Evolutionary conservation across 495 filamentous ascomycete species (phyloP).

Genomic region (Penicillium simplicissimum): DNA sequence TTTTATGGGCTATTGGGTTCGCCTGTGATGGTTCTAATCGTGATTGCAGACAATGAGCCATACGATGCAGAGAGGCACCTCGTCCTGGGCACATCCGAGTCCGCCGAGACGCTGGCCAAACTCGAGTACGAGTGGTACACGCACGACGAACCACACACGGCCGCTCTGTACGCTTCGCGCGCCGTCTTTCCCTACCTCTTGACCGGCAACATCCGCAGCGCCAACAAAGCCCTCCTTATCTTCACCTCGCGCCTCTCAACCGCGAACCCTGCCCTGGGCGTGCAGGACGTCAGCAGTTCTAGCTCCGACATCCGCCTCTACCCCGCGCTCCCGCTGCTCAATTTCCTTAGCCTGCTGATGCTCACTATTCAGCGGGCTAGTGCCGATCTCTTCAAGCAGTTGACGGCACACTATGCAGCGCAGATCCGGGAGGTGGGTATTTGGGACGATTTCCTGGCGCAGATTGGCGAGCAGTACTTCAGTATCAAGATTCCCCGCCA

Average conservation of each 20-base stretch:
- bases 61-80: slow-evolving; percentile 94
- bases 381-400: slow-evolving; percentile 76
- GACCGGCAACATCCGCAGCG: slow-evolving; percentile 84
- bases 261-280: slow-evolving; percentile 65
- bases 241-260: slow-evolving; percentile 74
- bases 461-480: slow-evolving; percentile 96
- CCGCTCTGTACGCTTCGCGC: slow-evolving; percentile 84
- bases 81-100: slow-evolving; percentile 84
- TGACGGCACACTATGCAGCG: slow-evolving; percentile 76
- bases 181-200: slow-evolving; percentile 92
- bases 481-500: slow-evolving; percentile 86
- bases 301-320: slow-evolving; percentile 77
- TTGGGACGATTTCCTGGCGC: slow-evolving; percentile 84
- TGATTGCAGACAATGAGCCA: slow-evolving; percentile 67
- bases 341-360: slow-evolving; percentile 84
- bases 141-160: slow-evolving; percentile 82
- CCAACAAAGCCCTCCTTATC: slow-evolving; percentile 74
- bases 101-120: slow-evolving; percentile 71
- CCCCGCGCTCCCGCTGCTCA: slow-evolving; percentile 82
- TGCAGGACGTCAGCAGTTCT: slow-evolving; percentile 79
- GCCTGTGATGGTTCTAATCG: slow-evolving; percentile 14
- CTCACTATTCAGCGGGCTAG: slow-evolving; percentile 80
- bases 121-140: slow-evolving; percentile 95
- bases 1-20: neutral
- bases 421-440: slow-evolving; percentile 70